Conservation (phyloP, 2,329 filamentous ascomycete genomes). For the Xylariaceae sp. region DNA sequence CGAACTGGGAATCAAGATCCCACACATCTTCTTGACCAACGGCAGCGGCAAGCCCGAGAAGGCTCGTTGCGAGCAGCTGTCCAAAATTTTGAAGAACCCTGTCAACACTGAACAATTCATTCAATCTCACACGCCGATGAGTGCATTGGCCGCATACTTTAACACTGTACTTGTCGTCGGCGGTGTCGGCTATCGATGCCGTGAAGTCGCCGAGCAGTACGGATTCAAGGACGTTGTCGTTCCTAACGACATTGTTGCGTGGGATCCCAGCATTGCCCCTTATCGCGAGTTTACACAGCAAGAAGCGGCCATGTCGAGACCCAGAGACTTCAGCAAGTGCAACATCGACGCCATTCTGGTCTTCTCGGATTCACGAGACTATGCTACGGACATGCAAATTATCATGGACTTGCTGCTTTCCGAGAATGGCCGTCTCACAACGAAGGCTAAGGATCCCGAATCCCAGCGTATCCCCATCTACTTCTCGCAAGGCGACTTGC, state of each 20-base stretch:
- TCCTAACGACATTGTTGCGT: conserved; percentile 70
- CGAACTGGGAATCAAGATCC: conserved; percentile 73
- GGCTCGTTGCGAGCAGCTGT: conserved; percentile 62
- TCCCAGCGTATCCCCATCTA: conserved; percentile 69
- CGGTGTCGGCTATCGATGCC: conserved; percentile 71
- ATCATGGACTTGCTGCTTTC: conserved; percentile 69
- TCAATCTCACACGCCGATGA: conserved; percentile 74
- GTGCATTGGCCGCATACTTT: conserved; percentile 71
- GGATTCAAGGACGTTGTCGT: conserved; percentile 71
- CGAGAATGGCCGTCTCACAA: conserved; percentile 63
- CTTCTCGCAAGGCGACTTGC: conserved; percentile 47
- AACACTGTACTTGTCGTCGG: conserved; percentile 71
- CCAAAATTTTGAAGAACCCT: conserved; percentile 61
- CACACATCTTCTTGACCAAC: conserved; percentile 72
- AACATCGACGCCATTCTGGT: conserved; percentile 73
- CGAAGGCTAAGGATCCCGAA: conserved; percentile 61
- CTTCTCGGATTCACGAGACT: conserved; percentile 71
- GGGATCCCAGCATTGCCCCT: conserved; percentile 64
- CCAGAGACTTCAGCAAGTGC: conserved; percentile 66
- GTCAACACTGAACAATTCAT: conserved; percentile 72
- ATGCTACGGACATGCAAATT: conserved; percentile 71
- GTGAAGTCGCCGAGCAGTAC: conserved; percentile 68
- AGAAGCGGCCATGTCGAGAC: conserved; percentile 63
- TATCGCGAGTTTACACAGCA: conserved; percentile 65
- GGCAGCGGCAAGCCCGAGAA: conserved; percentile 68